Evolutionary conservation across 345 rosid genomes (phyloP), one percentile per base, ranked within the genome.

Genomic region (Noccaea bulbosa): DNA sequence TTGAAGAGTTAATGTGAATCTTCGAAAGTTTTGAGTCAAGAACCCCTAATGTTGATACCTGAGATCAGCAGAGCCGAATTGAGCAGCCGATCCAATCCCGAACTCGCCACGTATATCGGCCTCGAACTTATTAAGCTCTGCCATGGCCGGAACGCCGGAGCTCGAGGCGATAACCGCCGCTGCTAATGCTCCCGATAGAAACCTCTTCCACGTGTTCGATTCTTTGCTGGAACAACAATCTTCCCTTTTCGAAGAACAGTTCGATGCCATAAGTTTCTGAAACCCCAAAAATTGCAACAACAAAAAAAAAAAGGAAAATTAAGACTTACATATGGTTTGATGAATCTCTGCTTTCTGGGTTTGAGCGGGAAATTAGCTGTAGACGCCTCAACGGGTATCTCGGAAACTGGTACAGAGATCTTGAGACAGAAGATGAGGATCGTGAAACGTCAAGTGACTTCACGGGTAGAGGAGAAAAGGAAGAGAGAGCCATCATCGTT

Each of bases 21-120:
- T 7, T 32, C 0, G 8, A 20, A 49, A 17, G 7, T 5, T 14
- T 14, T 34, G 2, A 54, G 53, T 45, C 40, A 71, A 51, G 60
- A 77, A 77, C 52, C 10, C 6, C 2, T 40, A 20, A 6, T 17
- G 30, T 27, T 27, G 40, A 40, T 57, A 87, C 96, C 79, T 90
- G 72, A 90, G 87, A 81, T 88, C 93, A 37, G 98, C 97, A 52
- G 88, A 83, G 69, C 98, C 97, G 9, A 80, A 93, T 76, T 93
- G 97, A 5, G 96, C 97, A 7, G 97, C 98, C 1, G 96, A 93
- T 7, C 97, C 97, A 1, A 88, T 90, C 16, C 97, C 98, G 30
- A 93, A 90, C 65, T 93, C 98, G 3, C 98, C 97, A 3, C 93
- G 87, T 24, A 65, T 84, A 24, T 86, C 97, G 0, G 98, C 98